Percentiles rank a stretch among this genome's conserved stretches.
Evolutionary conservation across 2,329 filamentous ascomycete species (phyloP).

Genomic region (Escovopsis weberi): DNA sequence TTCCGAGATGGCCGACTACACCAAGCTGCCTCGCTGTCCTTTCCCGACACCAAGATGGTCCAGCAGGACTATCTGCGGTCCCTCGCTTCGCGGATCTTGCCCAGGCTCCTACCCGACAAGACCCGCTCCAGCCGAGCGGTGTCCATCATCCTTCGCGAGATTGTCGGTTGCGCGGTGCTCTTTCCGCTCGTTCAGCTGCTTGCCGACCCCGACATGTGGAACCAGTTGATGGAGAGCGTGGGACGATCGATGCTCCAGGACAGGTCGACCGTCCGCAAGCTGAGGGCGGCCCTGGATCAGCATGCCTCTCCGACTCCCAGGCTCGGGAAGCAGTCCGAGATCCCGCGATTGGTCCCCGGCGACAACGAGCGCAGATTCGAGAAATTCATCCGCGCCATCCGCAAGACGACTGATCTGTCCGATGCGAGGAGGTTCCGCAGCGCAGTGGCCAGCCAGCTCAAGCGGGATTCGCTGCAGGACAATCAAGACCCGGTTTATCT

Average conservation of each 20-base stretch:
- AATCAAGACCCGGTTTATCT: conserved; percentile 76
- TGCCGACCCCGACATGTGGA: conserved; percentile 92
- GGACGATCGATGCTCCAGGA: conserved; percentile 83
- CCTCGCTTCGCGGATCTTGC: conserved; percentile 57
- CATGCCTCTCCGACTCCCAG: conserved; percentile 74
- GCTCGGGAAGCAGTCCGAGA: conserved; percentile 46
- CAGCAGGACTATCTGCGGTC: conserved; percentile 82
- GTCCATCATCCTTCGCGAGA: conserved; percentile 67
- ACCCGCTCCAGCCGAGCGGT: conserved; percentile 72
- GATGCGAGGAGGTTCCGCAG: conserved; percentile 87
- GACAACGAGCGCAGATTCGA: conserved; percentile 92
- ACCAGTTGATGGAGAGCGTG: conserved; percentile 84
- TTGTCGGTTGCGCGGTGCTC: conserved; percentile 85
- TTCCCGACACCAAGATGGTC: conserved; percentile 67
- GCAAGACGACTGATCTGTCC: conserved; percentile 79
- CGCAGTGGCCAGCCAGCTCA: conserved; percentile 82
- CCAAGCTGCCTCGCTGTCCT: conserved; percentile 66
- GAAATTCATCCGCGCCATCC: conserved; percentile 78
- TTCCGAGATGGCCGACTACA: conserved; percentile 83
- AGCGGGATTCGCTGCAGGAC: conserved; percentile 65
- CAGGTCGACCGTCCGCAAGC: conserved; percentile 81
- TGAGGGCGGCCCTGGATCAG: conserved; percentile 83
- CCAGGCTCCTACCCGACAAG: conserved; percentile 56
- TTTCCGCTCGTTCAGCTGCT: conserved; percentile 67
- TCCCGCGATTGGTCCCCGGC: conserved; percentile 64